A percentile compares a stretch with the other conserved stretches of the same genome.
Conservation (phyloP, 768 basidiomycete species). For the Podaxis sp. region DNA sequence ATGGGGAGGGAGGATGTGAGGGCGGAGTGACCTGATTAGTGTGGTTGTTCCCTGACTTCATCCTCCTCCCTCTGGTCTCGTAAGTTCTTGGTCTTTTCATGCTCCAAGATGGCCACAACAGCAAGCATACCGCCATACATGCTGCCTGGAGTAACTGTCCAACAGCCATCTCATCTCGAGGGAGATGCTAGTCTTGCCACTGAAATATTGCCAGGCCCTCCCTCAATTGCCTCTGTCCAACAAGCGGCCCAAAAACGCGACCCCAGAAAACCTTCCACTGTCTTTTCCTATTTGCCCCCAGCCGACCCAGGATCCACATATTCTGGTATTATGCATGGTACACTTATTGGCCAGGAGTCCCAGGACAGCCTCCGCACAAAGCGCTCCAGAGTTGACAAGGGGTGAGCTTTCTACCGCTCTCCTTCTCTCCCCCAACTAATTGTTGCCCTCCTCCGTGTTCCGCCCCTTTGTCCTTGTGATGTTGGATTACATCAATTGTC, state of each 20-base stretch:
- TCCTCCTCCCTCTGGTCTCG: conserved; percentile 27
- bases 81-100: conserved; percentile 23
- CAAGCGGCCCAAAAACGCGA: conserved; percentile 76
- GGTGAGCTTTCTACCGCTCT: conserved; percentile 46
- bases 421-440: conserved; percentile 20
- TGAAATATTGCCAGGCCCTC: conserved; percentile 88
- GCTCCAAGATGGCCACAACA: conserved; percentile 65
- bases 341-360: conserved; percentile 64
- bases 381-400: conserved; percentile 71
- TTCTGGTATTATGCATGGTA: conserved; percentile 70
- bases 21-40: conserved; percentile 34
- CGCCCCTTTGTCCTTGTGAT: conserved; percentile 17
- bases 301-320: conserved; percentile 90
- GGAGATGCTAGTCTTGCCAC: conserved; percentile 82
- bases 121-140: conserved; percentile 71
- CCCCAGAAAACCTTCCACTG: conserved; percentile 69
- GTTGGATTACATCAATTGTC: conserved; percentile 24
- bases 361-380: conserved; percentile 69
- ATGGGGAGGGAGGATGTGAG: conserved; percentile 20
- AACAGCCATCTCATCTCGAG: conserved; percentile 80
- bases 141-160: conserved; percentile 68
- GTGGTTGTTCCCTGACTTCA: conserved; percentile 34
- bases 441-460: conserved; percentile 19
- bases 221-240: conserved; percentile 68
- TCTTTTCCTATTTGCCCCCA: conserved; percentile 78